Evolutionary conservation across 169 alveolate genomes (phyloP).

Genomic region (Plasmodium cynomolgi): DNA sequence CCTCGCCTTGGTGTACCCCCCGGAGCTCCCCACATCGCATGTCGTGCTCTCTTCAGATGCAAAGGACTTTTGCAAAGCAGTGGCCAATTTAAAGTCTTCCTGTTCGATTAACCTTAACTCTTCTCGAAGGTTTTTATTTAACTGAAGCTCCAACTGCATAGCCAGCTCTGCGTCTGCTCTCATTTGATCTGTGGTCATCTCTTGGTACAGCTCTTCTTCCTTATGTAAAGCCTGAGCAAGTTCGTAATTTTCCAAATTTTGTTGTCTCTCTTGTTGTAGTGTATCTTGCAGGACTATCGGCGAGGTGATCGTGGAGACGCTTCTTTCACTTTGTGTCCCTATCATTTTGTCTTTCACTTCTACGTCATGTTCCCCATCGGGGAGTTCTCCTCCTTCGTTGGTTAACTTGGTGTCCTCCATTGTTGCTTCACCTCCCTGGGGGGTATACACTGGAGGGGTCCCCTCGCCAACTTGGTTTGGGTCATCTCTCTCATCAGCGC

Average conservation of each 20-base stretch:
- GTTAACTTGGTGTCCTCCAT: too few species aligned
- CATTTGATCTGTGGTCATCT: slow-evolving; percentile 1
- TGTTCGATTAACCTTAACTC: slow-evolving; percentile 1
- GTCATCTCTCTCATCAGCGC: too few species aligned
- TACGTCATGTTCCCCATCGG: not conserved
- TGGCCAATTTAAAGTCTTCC: slow-evolving; percentile 7
- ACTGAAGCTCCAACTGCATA: slow-evolving; percentile 4
- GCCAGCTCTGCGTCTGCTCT: slow-evolving; percentile 27
- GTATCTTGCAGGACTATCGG: not conserved
- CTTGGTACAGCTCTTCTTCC: slow-evolving; percentile 1
- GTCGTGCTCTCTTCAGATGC: not conserved
- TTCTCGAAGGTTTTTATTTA: slow-evolving; percentile 13
- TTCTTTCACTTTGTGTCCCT: not conserved
- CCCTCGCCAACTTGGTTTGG: too few species aligned
- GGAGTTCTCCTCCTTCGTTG: not conserved
- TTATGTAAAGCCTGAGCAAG: slow-evolving; percentile 11
- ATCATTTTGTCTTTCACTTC: not conserved
- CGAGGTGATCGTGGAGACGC: not conserved
- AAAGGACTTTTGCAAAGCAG: slow-evolving; percentile 21
- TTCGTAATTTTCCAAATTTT: not conserved
- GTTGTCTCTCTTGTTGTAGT: slow-evolving; percentile 8
- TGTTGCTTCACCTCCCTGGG: too few species aligned
- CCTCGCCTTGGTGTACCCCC: not conserved
- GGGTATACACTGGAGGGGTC: too few species aligned
- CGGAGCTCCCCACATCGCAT: not conserved